A percentile compares a stretch with the other conserved stretches of the same genome.
These are phyloP conservation scores for Sarcocystis neurona DNA, from an alignment of 169 alveolate species.

Conservation along the genomic window DNA sequence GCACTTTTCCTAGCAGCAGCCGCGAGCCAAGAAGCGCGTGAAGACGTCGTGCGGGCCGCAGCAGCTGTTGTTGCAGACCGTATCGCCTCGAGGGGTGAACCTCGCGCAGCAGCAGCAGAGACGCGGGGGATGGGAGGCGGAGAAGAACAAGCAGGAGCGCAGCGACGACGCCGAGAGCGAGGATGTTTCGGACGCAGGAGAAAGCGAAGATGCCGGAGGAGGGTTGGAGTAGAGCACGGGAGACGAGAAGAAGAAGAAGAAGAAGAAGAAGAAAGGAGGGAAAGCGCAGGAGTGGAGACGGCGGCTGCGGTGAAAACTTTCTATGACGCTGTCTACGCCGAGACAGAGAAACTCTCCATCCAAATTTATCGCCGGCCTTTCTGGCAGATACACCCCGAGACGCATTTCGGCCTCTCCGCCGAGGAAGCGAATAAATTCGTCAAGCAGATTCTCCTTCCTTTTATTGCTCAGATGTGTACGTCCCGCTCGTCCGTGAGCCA, in stretches of 20 bases:
- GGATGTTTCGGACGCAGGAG: not conserved
- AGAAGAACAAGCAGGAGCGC: not conserved
- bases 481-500: no score
- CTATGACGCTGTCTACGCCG: not conserved
- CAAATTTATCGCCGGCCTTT: not conserved
- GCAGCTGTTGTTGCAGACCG: no score
- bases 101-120: no score
- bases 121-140: no score
- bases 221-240: no score
- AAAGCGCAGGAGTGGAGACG: no score
- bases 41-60: no score
- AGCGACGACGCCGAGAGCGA: not conserved
- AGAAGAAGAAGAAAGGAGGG: no score
- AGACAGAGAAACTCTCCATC: not conserved
- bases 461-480: not conserved
- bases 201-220: not conserved
- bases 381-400: not conserved
- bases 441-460: not conserved
- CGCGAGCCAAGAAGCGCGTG: no score
- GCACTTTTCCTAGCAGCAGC: no score
- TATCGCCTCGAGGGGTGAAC: no score
- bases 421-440: not conserved
- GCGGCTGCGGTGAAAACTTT: not conserved
- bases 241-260: no score
- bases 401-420: not conserved